These are phyloP conservation scores for Cutaneotrichosporon cutaneum DNA, from an alignment of 1,284 basidiomycete species.

Conservation along the genomic window DNA sequence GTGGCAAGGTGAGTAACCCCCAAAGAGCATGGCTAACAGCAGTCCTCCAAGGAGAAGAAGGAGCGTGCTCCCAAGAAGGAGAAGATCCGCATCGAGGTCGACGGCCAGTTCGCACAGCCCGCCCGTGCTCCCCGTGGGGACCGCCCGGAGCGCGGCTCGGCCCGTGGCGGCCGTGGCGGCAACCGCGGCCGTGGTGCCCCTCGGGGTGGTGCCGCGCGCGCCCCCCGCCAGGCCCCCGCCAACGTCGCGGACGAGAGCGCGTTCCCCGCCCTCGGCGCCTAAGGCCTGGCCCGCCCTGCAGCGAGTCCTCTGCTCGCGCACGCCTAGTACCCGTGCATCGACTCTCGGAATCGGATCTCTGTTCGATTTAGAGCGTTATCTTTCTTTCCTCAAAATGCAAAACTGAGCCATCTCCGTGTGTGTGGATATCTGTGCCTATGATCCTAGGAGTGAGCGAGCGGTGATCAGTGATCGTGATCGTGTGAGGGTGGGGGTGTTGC, in stretches of 20 bases:
- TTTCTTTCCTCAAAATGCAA: constrained; percentile 17
- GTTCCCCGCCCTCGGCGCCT: constrained; percentile 69
- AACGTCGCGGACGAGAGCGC: constrained; percentile 74
- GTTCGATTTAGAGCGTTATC: constrained; percentile 5
- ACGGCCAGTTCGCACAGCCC: constrained; percentile 52
- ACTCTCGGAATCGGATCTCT: constrained; percentile 7
- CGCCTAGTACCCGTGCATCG: background rate
- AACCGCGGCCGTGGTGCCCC: constrained; percentile 54
- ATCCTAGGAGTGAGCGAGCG: too few species aligned
- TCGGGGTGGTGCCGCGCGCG: constrained; percentile 44
- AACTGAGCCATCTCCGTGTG: constrained; percentile 17
- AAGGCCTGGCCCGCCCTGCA: background rate
- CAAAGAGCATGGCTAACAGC: background rate
- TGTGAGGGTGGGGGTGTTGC: background rate
- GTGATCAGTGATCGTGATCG: too few species aligned
- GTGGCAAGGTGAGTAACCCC: constrained; percentile 46
- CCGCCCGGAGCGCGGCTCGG: constrained; percentile 34
- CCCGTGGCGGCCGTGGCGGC: constrained; percentile 36
- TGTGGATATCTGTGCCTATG: background rate
- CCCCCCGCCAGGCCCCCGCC: constrained; percentile 51
- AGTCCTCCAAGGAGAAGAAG: constrained; percentile 28
- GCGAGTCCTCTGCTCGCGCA: constrained; percentile 1
- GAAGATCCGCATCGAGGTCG: constrained; percentile 53
- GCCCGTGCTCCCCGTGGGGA: constrained; percentile 34
- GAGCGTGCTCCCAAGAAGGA: constrained; percentile 48